Evolutionary conservation across 2,329 filamentous ascomycete genomes (phyloP), one percentile per base, ranked within the genome.

Genomic region (Leptographium lundbergii): DNA sequence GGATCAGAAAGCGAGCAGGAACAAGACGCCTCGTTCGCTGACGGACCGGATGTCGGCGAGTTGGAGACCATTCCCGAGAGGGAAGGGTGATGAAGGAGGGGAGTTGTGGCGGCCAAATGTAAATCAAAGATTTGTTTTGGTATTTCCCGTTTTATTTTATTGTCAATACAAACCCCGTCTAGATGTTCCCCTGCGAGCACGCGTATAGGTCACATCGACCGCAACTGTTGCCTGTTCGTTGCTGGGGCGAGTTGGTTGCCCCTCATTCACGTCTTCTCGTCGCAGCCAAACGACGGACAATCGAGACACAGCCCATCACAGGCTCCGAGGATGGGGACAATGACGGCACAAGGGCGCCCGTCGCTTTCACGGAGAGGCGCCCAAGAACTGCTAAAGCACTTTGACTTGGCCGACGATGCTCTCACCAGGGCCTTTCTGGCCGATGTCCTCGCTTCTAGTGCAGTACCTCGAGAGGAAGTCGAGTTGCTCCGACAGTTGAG

Each of bases 351-450:
- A 45, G 17, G 10, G 1, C 32, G n/a, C 14, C 2, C 22, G 29
- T 27, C 52, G 0, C 50, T 60, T 4, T 55, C 51, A 6, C 36
- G 22, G 27, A 42, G 57, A 6, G 54, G 47, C 6, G 62, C 62
- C 2, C n/a, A 48, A 19, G 58, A 62, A 10, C 58, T 63, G 3
- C 48, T 63, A 0, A 24, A 45, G 3, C 53, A 45, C 7, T 63
- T 63, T 56, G 58, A 63, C 22, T 48, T 63, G 2, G 51, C 50
- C 2, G 63, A 61, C 39, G 63, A 64, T 29, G 56, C 61, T 1
- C 48, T 59, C 19, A 39, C 61, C 19, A 51, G 32, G 2, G 53
- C 48, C 3, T 64, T 64, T 60, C 54, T 64, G 11, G 59, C 56
- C 14, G 60, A 56, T 19, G 48, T 64, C 17, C 55, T 64, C 2